A percentile compares a stretch with the other conserved stretches of the same genome.
These are phyloP conservation scores for Xylariomycetidae sp. DNA, from an alignment of 2,329 filamentous ascomycete genomes.

Conservation along the genomic window DNA sequence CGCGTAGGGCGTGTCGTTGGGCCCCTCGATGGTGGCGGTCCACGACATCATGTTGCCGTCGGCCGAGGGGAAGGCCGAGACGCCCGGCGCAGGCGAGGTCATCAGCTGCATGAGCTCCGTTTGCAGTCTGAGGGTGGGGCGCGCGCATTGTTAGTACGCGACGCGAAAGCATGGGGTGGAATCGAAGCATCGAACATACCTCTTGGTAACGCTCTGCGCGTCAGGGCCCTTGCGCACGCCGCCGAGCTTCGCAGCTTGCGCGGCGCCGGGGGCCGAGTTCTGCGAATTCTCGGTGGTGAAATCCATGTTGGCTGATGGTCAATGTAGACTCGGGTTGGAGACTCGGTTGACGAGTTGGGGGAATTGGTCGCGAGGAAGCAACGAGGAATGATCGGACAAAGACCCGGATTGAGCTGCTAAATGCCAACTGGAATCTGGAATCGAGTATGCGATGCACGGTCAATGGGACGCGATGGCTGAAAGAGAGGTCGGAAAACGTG, in stretches of 20 bases:
- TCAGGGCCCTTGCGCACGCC: constrained; percentile 53
- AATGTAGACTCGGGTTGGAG: neutral
- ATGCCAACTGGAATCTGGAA: constrained; percentile 8
- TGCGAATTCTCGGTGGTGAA: constrained; percentile 57
- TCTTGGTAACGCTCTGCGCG: constrained; percentile 70
- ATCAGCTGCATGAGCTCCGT: constrained; percentile 98
- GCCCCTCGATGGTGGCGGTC: constrained; percentile 90
- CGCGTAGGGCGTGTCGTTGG: constrained; percentile 85
- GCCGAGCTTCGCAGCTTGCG: constrained; percentile 56
- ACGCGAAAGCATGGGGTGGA: constrained; percentile 9
- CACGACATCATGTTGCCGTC: constrained; percentile 88
- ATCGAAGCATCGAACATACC: constrained; percentile 43
- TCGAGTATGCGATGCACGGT: constrained; percentile 7
- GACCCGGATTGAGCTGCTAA: constrained; percentile 6
- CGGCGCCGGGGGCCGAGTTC: constrained; percentile 59
- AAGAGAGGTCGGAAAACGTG: constrained; percentile 12
- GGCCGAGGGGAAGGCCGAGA: constrained; percentile 88
- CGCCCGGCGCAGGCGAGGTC: constrained; percentile 86
- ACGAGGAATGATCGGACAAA: constrained; percentile 6
- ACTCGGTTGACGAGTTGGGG: too few relatives aligned
- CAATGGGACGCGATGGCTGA: constrained; percentile 8
- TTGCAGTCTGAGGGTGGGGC: constrained; percentile 89
- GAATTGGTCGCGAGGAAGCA: neutral
- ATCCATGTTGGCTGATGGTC: constrained; percentile 35
- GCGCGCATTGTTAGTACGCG: constrained; percentile 3